Evolutionary conservation across 225 moss, liverwort and hornwort genomes (phyloP).

Genomic region (Physcomitrium patens): DNA sequence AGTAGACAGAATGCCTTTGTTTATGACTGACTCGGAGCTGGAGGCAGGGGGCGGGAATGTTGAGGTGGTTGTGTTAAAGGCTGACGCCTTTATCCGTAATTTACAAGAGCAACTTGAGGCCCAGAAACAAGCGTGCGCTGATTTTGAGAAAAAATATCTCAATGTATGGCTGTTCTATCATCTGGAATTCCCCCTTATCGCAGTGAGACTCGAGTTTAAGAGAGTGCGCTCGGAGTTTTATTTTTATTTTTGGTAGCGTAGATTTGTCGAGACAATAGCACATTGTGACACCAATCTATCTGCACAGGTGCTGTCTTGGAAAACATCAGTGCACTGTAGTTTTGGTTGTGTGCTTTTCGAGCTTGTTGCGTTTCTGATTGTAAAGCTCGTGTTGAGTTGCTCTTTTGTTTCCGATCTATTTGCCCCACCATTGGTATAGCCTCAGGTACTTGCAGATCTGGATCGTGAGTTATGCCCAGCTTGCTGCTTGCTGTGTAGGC

Average conservation of each 20-base stretch:
- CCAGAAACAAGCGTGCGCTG: constrained; percentile 67
- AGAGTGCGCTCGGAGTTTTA: too few relatives aligned
- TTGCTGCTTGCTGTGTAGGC: constrained; percentile 22
- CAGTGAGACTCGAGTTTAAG: too few relatives aligned
- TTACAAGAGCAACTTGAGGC: constrained; percentile 65
- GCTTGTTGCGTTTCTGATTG: too few relatives aligned
- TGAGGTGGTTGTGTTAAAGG: constrained; percentile 46
- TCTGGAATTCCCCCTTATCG: too few relatives aligned
- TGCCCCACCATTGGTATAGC: not conserved
- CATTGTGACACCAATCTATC: too few relatives aligned
- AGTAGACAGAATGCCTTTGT: constrained; percentile 49
- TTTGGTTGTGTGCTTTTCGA: too few relatives aligned
- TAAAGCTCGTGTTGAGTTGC: too few relatives aligned
- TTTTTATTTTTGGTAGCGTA: too few relatives aligned
- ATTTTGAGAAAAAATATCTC: constrained; percentile 66
- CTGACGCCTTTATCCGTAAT: constrained; percentile 44
- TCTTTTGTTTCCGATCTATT: not conserved
- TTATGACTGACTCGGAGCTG: constrained; percentile 63
- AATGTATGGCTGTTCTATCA: constrained; percentile 10
- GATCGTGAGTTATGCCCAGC: not conserved
- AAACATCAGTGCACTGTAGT: too few relatives aligned
- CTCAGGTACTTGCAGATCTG: constrained; percentile 19
- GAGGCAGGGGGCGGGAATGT: constrained; percentile 45
- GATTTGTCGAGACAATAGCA: too few relatives aligned
- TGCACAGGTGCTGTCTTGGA: too few relatives aligned